Percentiles rank a stretch among this genome's conserved stretches.
Conservation (phyloP, 2,329 filamentous ascomycete genomes). For the Scedosporium dehoogii region DNA sequence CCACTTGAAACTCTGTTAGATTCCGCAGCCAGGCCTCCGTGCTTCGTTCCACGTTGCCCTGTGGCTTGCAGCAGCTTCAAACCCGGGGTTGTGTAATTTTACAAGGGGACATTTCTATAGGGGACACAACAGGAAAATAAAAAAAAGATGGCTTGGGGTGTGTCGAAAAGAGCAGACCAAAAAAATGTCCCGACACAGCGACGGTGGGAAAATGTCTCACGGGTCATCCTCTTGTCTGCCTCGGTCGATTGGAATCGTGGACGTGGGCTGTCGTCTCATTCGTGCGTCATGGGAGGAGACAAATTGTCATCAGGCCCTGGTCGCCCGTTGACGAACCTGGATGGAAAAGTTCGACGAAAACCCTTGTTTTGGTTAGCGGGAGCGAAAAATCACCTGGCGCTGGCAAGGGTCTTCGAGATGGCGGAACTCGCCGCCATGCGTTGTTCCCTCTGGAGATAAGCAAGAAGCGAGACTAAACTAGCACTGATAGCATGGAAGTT, state of each 20-base stretch:
- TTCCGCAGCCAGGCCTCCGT: not conserved
- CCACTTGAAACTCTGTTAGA: not conserved
- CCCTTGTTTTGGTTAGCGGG: not conserved
- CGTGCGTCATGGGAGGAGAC: not conserved
- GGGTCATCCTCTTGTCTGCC: not conserved
- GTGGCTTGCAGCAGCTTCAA: not conserved
- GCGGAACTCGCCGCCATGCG: not conserved
- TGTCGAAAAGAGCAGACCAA: not conserved
- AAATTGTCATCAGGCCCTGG: not conserved
- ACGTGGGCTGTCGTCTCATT: not conserved
- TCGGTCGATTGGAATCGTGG: not conserved
- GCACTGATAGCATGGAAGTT: no score
- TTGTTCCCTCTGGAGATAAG: not conserved
- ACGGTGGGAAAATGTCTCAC: not conserved
- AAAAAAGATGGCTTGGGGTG: not conserved
- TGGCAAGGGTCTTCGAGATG: not conserved
- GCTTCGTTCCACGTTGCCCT: not conserved
- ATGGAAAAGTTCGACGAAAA: no score
- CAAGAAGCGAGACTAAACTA: not conserved
- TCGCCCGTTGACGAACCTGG: not conserved
- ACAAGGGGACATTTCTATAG: not conserved
- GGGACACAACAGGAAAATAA: not conserved
- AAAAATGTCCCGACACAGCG: not conserved
- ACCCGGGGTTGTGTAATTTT: not conserved
- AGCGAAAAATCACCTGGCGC: not conserved